phyloP scores from a whole-genome alignment of 2,329 filamentous ascomycete genomes.

The Aspergillus bombycis region DNA sequence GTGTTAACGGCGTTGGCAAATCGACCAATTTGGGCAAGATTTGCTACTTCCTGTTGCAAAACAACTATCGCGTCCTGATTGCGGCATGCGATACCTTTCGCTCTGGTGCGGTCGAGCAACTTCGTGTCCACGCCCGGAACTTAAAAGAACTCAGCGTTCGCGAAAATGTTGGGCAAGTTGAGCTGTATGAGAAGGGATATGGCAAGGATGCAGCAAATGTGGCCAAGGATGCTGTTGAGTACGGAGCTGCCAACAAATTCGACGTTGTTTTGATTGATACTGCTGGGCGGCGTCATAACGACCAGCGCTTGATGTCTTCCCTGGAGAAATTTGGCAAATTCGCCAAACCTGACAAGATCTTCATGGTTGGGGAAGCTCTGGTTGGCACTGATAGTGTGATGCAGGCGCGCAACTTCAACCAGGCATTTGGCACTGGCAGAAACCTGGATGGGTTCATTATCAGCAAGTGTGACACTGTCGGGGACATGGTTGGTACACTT shows the following conservation, averaged over 20 bases:
- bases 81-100: slow-evolving; percentile 96
- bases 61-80: slow-evolving; percentile 93
- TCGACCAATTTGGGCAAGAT: slow-evolving; percentile 98
- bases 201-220: slow-evolving; percentile 96
- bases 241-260: slow-evolving; percentile 73
- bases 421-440: slow-evolving; percentile 79
- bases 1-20: slow-evolving; percentile 97
- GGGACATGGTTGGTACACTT: slow-evolving; percentile 96
- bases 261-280: slow-evolving; percentile 98
- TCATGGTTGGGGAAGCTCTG: slow-evolving; percentile 93
- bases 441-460: slow-evolving; percentile 96
- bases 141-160: slow-evolving; percentile 83
- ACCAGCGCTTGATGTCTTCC: slow-evolving; percentile 92
- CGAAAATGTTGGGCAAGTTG: slow-evolving; percentile 78
- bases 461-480: slow-evolving; percentile 97
- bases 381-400: slow-evolving; percentile 95
- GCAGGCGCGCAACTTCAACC: slow-evolving; percentile 95
- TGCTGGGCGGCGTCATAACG: slow-evolving; percentile 91
- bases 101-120: slow-evolving; percentile 93
- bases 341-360: slow-evolving; percentile 94
- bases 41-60: slow-evolving; percentile 95
- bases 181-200: slow-evolving; percentile 95
- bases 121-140: slow-evolving; percentile 93
- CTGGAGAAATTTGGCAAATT: slow-evolving; percentile 98
- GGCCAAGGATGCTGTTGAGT: slow-evolving; percentile 87